A percentile compares a stretch with the other conserved stretches of the same genome.
phyloP scores from a whole-genome alignment of 805 yeast species.

The Kregervanrija fluxuum region DNA sequence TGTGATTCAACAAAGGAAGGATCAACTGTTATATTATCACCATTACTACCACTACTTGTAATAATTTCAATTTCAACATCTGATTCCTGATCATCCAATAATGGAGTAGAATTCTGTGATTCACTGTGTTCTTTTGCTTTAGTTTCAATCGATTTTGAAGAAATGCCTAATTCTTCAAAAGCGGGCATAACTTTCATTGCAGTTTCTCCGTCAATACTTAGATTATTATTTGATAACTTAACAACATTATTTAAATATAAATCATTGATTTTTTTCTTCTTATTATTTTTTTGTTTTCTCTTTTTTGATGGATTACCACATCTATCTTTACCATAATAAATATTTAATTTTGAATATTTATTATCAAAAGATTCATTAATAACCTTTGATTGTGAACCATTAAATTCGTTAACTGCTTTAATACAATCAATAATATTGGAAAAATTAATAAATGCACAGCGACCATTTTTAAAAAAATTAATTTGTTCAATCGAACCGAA shows the following conservation, averaged over 20 bases:
- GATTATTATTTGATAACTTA: conserved; percentile 3
- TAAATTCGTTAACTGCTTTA: conserved; percentile 52
- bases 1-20: no score
- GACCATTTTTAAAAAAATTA: conserved; percentile 59
- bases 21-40: no score
- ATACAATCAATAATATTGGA: conserved; percentile 58
- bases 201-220: conserved; percentile 7
- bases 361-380: conserved; percentile 35
- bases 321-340: conserved; percentile 65
- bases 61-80: no score
- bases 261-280: conserved; percentile 18
- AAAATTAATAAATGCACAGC: conserved; percentile 72
- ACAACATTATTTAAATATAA: neutral
- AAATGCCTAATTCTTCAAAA: conserved; percentile 11
- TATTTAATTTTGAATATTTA: conserved; percentile 47
- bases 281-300: conserved; percentile 36
- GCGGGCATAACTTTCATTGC: conserved; percentile 8
- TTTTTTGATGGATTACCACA: conserved; percentile 68
- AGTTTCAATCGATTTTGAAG: conserved; percentile 8
- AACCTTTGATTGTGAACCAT: conserved; percentile 25
- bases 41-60: no score
- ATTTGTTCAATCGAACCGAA: conserved; percentile 76
- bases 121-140: conserved; percentile 1
- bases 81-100: no score
- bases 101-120: no score